Percentiles rank a stretch among this genome's conserved stretches.
These are phyloP conservation scores for Pholiota adiposa DNA, from an alignment of 1,284 basidiomycete genomes.

Conservation along the genomic window DNA sequence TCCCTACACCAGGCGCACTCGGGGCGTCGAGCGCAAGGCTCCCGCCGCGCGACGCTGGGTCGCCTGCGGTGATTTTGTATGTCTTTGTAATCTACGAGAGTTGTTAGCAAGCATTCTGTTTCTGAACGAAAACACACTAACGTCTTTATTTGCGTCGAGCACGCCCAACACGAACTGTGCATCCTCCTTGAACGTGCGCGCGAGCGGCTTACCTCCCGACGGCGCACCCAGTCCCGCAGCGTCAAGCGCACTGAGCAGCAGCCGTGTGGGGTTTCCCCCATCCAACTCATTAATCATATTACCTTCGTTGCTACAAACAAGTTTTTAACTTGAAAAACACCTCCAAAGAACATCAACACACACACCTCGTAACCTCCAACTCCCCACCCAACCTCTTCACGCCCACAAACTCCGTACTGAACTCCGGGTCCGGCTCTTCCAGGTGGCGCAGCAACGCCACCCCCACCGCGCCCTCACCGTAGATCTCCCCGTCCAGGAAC, in stretches of 20 bases:
- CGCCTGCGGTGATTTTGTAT: slow-evolving; percentile 74
- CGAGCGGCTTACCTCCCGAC: slow-evolving; percentile 6
- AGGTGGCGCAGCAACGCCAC: slow-evolving; percentile 49
- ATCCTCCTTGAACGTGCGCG: slow-evolving; percentile 58
- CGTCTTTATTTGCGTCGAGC: slow-evolving; percentile 34
- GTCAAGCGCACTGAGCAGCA: slow-evolving; percentile 67
- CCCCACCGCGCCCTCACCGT: slow-evolving; percentile 76
- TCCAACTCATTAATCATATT: slow-evolving; percentile 77
- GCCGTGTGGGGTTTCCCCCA: slow-evolving; percentile 68
- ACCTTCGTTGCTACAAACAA: slow-evolving; percentile 63
- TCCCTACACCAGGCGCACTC: slow-evolving; percentile 59
- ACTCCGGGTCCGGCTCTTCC: slow-evolving; percentile 20
- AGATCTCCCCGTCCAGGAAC: slow-evolving; percentile 61
- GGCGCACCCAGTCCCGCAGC: slow-evolving; percentile 33
- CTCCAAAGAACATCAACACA: neutral
- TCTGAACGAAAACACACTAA: slow-evolving; percentile 12
- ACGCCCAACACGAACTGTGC: slow-evolving; percentile 70
- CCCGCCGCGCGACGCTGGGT: slow-evolving; percentile 68
- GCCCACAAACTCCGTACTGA: slow-evolving; percentile 52
- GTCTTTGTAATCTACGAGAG: slow-evolving; percentile 46
- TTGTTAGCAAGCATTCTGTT: neutral
- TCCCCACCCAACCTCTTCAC: slow-evolving; percentile 55
- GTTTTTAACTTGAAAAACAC: neutral
- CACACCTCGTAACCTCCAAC: slow-evolving; percentile 61
- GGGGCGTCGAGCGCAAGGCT: slow-evolving; percentile 72